phyloP scores from a whole-genome alignment of 129 eudicot species.

The Logfia minima region DNA sequence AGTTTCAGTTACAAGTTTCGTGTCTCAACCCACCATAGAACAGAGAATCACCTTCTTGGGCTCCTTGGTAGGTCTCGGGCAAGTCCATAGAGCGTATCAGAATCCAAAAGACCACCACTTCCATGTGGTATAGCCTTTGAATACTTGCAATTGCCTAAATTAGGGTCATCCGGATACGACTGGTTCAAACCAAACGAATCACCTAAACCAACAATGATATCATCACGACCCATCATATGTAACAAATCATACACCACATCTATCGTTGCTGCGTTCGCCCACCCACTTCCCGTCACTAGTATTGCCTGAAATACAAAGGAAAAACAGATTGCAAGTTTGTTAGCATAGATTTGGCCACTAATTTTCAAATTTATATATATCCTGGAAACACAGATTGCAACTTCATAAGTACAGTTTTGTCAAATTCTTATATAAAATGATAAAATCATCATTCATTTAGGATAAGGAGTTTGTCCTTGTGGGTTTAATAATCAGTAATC shows the following conservation, averaged over 20 bases:
- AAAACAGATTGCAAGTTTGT: not conserved
- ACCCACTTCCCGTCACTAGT: conserved; percentile 70
- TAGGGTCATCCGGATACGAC: conserved; percentile 37
- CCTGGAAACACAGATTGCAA: no score
- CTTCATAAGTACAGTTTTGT: no score
- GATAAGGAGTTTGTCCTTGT: not conserved
- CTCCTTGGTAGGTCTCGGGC: conserved; percentile 89
- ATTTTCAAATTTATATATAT: no score
- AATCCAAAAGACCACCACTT: conserved; percentile 79
- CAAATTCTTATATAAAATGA: no score
- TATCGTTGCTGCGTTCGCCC: conserved; percentile 92
- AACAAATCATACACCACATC: conserved; percentile 81
- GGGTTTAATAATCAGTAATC: no score
- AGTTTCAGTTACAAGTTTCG: not conserved
- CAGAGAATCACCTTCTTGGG: conserved; percentile 53
- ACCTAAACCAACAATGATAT: conserved; percentile 83
- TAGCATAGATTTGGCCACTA: not conserved
- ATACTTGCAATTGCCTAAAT: conserved; percentile 81
- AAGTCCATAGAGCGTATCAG: conserved; percentile 82
- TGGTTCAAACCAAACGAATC: conserved; percentile 63
- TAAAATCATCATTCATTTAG: no score
- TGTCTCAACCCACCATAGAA: not conserved
- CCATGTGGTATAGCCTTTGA: conserved; percentile 78
- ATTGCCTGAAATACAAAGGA: conserved; percentile 49
- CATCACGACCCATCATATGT: conserved; percentile 99